These are phyloP conservation scores for Cryptococcus sp. DNA, from an alignment of 1,284 basidiomycete genomes.

Conservation along the genomic window DNA sequence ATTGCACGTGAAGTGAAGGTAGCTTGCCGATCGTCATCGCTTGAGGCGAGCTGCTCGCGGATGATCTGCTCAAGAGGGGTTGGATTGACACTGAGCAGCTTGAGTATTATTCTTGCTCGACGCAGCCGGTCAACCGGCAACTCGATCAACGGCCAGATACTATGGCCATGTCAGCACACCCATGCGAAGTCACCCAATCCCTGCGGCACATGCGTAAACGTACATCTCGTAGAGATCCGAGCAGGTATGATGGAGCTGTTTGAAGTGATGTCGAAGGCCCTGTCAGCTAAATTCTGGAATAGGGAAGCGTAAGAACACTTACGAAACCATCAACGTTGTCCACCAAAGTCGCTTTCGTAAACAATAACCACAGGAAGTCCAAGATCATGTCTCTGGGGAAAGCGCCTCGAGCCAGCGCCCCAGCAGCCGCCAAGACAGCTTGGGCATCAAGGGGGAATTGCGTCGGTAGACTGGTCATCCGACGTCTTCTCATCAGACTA, in stretches of 20 bases:
- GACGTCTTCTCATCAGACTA: conserved; percentile 22
- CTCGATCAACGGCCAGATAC: conserved; percentile 41
- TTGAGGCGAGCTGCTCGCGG: conserved; percentile 13
- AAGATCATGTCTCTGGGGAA: conserved; percentile 31
- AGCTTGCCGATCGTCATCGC: conserved; percentile 19
- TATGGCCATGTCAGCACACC: conserved; percentile 8
- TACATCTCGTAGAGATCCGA: conserved; percentile 16
- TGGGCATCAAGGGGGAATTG: conserved; percentile 24
- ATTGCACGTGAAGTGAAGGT: background rate
- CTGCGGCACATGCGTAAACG: background rate
- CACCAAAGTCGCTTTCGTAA: conserved; percentile 25
- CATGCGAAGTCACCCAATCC: too few species aligned
- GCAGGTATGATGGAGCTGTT: conserved; percentile 1
- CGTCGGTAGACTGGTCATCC: conserved; percentile 6
- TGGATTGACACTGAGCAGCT: conserved; percentile 38
- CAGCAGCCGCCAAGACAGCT: conserved; percentile 24
- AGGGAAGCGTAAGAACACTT: conserved; percentile 5
- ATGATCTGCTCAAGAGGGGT: conserved; percentile 32
- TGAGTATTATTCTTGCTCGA: conserved; percentile 35
- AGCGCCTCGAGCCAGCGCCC: conserved; percentile 14
- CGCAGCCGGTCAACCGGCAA: conserved; percentile 22
- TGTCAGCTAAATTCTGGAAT: background rate
- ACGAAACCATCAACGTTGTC: conserved; percentile 41
- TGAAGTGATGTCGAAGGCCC: background rate
- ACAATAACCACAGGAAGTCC: conserved; percentile 46